Evolutionary conservation across 1,284 basidiomycete genomes (phyloP), one percentile per base, ranked within the genome.

Genomic region (Rhodotorula glutinis): DNA sequence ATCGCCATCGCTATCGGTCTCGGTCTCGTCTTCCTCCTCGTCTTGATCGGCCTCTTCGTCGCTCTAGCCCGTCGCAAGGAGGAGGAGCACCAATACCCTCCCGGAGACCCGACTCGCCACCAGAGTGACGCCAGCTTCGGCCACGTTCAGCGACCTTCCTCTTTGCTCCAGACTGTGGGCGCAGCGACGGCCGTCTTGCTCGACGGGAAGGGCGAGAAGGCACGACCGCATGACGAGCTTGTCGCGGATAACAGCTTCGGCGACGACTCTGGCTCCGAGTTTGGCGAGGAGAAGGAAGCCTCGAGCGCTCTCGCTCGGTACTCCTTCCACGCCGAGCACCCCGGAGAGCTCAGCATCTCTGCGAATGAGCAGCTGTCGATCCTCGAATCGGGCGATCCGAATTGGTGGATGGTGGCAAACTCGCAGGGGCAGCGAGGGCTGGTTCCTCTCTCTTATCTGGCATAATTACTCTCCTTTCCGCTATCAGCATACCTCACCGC

Each of bases 1-100:
- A 94, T 98, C 74, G 95, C 92, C 8, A 97, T 98, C 74, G 95
- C 94, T 40, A 96, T 98, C 71, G 88, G 91, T 7, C 92, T 94
- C 16, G 95, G 93, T 33, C 86, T 98, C 30, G 91, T 98, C 60
- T 93, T 98, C 81, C 81, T 98, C 1, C 83, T 97, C 29, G 89
- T 91, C 21, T 81, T 96, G 46, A 83, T 93, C 65, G 92, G 91
- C 56, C 88, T 98, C 55, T 81, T 98, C 52, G 91, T 92, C 87
- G 88, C 92, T 0, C 83, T 96, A 19, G 59, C 64, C 10, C 60
- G 70, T 10, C 56, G 72, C 13, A 57, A 58, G 41, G 70, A 73
- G 41, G 70, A 73, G 30, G 70, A 72, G 41, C 69, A 55, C 25
- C 52, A 66, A 53, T 66, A 71, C 57, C 69, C 64, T 5, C 55